phyloP scores from a whole-genome alignment of 768 basidiomycete genomes.

The Neoboletus brunneissimus region DNA sequence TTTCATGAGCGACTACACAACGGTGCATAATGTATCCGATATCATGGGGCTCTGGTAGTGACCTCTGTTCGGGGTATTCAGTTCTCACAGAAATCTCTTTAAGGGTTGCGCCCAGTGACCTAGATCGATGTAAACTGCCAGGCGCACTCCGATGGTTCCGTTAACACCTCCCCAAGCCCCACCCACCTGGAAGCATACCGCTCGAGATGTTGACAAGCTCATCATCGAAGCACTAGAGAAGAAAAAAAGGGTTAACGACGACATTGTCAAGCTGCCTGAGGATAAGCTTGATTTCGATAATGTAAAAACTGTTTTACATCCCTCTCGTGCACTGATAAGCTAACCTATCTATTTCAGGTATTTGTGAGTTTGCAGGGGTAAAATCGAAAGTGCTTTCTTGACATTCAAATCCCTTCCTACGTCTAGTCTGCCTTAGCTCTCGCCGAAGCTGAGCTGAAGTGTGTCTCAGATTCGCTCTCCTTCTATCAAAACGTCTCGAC shows the following conservation, averaged over 20 bases:
- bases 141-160: conserved; percentile 35
- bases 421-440: conserved; percentile 56
- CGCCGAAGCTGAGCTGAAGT: conserved; percentile 54
- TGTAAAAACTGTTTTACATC: conserved; percentile 38
- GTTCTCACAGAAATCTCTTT: neutral
- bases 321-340: neutral
- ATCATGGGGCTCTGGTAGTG: neutral
- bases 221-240: conserved; percentile 58
- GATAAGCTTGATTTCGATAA: conserved; percentile 64
- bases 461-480: conserved; percentile 51
- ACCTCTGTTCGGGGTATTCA: neutral
- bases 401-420: conserved; percentile 12
- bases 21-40: neutral
- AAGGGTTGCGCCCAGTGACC: neutral
- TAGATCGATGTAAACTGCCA: neutral
- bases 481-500: conserved; percentile 84
- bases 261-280: conserved; percentile 53
- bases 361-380: conserved; percentile 51
- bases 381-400: neutral
- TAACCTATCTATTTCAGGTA: conserved; percentile 42
- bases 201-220: conserved; percentile 54
- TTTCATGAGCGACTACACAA: neutral
- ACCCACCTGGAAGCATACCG: conserved; percentile 63
- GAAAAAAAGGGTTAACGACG: conserved; percentile 54
- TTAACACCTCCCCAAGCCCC: conserved; percentile 64